Percentiles rank a stretch among this genome's conserved stretches.
Evolutionary conservation across 192 early-diverging fungal genomes (phyloP).

Genomic region (Linderina pennispora): DNA sequence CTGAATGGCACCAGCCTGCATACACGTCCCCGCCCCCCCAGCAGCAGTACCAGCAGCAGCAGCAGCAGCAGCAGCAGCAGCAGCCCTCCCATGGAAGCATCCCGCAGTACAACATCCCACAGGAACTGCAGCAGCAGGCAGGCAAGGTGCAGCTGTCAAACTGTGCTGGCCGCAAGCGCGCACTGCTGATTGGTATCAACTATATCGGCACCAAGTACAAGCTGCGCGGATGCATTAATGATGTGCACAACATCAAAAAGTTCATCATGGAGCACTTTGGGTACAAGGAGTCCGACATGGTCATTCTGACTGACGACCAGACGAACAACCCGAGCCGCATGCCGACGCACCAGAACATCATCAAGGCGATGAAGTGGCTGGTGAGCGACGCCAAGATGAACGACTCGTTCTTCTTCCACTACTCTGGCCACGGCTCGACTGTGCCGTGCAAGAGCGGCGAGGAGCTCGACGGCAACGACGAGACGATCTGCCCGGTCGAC

Average conservation of each 20-base stretch:
- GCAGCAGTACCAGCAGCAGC: slow-evolving; percentile 4
- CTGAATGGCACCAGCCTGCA: slow-evolving; percentile 21
- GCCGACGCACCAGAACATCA: slow-evolving; percentile 71
- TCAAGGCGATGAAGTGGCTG: slow-evolving; percentile 72
- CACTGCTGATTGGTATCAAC: slow-evolving; percentile 91
- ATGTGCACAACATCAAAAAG: slow-evolving; percentile 70
- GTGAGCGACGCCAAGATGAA: slow-evolving; percentile 65
- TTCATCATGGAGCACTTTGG: slow-evolving; percentile 62
- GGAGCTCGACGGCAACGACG: slow-evolving; percentile 74
- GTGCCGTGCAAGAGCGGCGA: slow-evolving; percentile 56
- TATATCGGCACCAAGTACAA: slow-evolving; percentile 61
- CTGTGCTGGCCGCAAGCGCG: slow-evolving; percentile 63
- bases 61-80: not conserved
- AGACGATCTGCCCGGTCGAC: slow-evolving; percentile 71
- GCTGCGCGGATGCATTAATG: slow-evolving; percentile 77
- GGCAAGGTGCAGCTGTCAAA: slow-evolving; percentile 41
- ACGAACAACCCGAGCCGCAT: slow-evolving; percentile 51
- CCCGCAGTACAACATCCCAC: slow-evolving; percentile 38
- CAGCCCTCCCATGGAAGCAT: slow-evolving; percentile 35
- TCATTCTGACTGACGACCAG: slow-evolving; percentile 75
- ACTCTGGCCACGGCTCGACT: slow-evolving; percentile 71
- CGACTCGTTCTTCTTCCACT: slow-evolving; percentile 83
- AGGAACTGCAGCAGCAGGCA: slow-evolving; percentile 43
- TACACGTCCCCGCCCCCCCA: slow-evolving; percentile 14
- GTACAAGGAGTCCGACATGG: slow-evolving; percentile 63